These are phyloP conservation scores for Closterium sp. DNA, from an alignment of 139 green algal species.

Conservation along the genomic window DNA sequence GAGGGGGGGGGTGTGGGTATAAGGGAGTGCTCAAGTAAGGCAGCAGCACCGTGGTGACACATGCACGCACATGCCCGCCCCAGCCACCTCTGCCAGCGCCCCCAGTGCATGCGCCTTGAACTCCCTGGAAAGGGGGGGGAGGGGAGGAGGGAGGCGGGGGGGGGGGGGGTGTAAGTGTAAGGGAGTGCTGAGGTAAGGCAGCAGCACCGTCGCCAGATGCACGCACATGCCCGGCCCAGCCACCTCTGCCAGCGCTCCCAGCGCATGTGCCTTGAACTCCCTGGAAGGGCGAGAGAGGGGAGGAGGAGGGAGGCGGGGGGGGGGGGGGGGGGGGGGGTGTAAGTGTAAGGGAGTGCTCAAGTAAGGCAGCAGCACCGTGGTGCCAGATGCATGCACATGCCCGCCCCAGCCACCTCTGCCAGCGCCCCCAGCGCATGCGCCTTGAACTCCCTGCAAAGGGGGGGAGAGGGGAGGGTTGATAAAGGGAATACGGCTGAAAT, in stretches of 20 bases:
- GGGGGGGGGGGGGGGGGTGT: no score
- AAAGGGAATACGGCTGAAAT: no score
- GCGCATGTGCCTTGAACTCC: slow-evolving; percentile 55
- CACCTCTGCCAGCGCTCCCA: no score
- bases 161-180: no score
- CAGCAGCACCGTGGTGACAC: slow-evolving; percentile 66
- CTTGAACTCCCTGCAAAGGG: slow-evolving; percentile 40
- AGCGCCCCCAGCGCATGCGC: slow-evolving; percentile 70
- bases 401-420: slow-evolving; percentile 67
- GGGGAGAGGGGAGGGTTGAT: no score
- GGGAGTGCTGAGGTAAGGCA: no score
- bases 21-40: no score
- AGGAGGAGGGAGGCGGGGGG: no score
- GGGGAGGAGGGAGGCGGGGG: no score
- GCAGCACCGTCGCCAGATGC: slow-evolving; percentile 72
- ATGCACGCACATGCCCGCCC: slow-evolving; percentile 65
- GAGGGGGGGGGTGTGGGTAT: no score
- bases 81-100: slow-evolving; percentile 73
- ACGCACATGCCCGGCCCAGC: slow-evolving; percentile 65
- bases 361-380: slow-evolving; percentile 65
- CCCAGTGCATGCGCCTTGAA: slow-evolving; percentile 65
- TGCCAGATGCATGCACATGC: slow-evolving; percentile 70
- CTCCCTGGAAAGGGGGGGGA: slow-evolving; percentile 16
- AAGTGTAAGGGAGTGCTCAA: no score
- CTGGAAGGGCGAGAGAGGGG: neutral